A percentile compares a stretch with the other conserved stretches of the same genome.
phyloP scores from a whole-genome alignment of 352 stramenopile species.

The Globisporangium megalacanthum region DNA sequence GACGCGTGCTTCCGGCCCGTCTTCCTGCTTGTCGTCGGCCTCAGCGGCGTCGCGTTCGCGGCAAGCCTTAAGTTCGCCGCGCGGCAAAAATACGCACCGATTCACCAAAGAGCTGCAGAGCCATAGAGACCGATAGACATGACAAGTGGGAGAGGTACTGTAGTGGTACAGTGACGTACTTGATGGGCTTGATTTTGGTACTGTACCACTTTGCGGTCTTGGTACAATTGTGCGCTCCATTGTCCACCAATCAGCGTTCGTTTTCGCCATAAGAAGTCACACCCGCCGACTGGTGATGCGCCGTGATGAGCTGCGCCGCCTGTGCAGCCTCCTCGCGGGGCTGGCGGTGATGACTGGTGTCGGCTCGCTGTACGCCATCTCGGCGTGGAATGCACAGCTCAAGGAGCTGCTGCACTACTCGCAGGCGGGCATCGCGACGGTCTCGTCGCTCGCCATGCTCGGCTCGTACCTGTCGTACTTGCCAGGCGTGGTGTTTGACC shows the following conservation, averaged over 20 bases:
- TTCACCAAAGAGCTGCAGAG: constrained; percentile 4
- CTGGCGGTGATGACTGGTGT: constrained; percentile 66
- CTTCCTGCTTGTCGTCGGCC: constrained; percentile 45
- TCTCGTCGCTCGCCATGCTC: constrained; percentile 71
- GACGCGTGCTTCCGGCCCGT: constrained; percentile 53
- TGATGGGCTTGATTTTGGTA: too few species aligned
- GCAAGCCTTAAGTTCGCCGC: constrained; percentile 49
- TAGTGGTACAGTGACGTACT: too few species aligned
- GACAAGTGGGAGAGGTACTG: too few species aligned
- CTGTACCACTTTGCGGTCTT: too few species aligned
- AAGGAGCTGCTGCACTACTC: constrained; percentile 72
- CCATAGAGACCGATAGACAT: background rate
- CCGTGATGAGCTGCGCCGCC: constrained; percentile 17
- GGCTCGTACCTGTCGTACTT: constrained; percentile 76
- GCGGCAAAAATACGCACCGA: constrained; percentile 22
- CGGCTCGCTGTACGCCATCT: constrained; percentile 75
- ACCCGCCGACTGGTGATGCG: background rate
- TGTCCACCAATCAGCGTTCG: too few species aligned
- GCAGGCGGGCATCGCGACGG: constrained; percentile 63
- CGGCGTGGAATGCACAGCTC: constrained; percentile 79
- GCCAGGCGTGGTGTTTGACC: constrained; percentile 67
- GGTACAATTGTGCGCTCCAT: background rate
- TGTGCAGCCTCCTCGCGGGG: constrained; percentile 47
- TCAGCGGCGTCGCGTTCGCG: constrained; percentile 46
- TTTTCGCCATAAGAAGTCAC: background rate